These are phyloP conservation scores for Kernera saxatilis DNA, from an alignment of 345 rosid genomes.

Conservation along the genomic window DNA sequence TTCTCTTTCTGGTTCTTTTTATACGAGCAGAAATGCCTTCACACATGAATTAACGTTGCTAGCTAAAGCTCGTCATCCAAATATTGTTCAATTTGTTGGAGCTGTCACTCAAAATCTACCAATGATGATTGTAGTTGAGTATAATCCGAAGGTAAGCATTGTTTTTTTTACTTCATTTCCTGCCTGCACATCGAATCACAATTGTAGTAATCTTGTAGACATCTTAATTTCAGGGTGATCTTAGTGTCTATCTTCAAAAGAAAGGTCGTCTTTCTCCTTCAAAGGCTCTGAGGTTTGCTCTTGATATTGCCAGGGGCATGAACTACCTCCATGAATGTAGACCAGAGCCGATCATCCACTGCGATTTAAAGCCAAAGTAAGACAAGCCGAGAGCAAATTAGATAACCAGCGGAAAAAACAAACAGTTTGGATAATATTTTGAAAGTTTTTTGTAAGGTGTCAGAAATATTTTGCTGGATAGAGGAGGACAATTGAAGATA, in stretches of 20 bases:
- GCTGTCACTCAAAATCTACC: conserved; percentile 97
- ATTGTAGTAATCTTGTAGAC: neutral
- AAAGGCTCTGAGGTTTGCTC: conserved; percentile 29
- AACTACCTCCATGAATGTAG: conserved; percentile 71
- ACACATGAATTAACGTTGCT: conserved; percentile 72
- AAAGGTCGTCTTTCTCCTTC: conserved; percentile 53
- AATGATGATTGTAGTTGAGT: conserved; percentile 92
- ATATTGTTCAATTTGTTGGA: conserved; percentile 96
- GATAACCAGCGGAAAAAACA: neutral
- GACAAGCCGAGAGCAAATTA: conserved; percentile 33
- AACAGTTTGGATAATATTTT: conserved; percentile 33
- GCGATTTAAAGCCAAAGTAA: conserved; percentile 92
- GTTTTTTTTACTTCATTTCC: conserved; percentile 2
- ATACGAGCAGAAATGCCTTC: conserved; percentile 65
- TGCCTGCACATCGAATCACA: neutral
- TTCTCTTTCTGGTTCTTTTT: neutral
- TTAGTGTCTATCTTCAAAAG: conserved; percentile 70
- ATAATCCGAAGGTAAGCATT: conserved; percentile 58
- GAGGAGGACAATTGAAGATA: conserved; percentile 75
- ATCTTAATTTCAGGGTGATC: conserved; percentile 62
- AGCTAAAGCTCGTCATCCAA: conserved; percentile 94
- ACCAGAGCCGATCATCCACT: conserved; percentile 86
- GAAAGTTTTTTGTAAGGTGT: conserved; percentile 91
- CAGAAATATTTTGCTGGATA: conserved; percentile 99
- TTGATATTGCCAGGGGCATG: conserved; percentile 66